A percentile compares a stretch with the other conserved stretches of the same genome.
Conservation (phyloP, 1,139 yeast species). For the Lodderomyces jiufengensis region DNA sequence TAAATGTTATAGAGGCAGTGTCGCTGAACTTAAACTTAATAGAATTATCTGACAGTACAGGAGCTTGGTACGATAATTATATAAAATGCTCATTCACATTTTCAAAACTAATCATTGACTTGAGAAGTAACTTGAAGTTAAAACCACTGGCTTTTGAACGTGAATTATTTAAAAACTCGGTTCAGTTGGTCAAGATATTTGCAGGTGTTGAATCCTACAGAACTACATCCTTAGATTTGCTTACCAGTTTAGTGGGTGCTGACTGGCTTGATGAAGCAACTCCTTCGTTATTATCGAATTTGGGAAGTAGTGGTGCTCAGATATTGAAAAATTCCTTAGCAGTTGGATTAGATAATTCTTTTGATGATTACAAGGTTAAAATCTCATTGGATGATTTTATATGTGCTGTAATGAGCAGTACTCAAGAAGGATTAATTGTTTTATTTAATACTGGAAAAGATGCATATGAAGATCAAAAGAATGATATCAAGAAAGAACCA, state of each 20-base stretch:
- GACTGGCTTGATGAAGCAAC: constrained; percentile 53
- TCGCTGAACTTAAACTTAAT: constrained; percentile 34
- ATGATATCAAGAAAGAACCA: not conserved
- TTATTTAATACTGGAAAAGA: constrained; percentile 72
- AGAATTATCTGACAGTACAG: constrained; percentile 41
- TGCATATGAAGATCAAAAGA: constrained; percentile 27
- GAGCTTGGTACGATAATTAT: constrained; percentile 44
- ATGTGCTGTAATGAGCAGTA: constrained; percentile 70
- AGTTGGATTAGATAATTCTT: constrained; percentile 55
- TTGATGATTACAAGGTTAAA: constrained; percentile 55
- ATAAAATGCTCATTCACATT: constrained; percentile 38
- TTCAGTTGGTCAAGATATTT: constrained; percentile 59
- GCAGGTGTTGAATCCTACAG: constrained; percentile 48
- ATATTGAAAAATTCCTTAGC: constrained; percentile 57
- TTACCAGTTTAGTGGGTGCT: constrained; percentile 61
- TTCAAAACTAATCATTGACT: constrained; percentile 45
- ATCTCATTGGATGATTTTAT: constrained; percentile 66
- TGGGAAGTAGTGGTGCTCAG: constrained; percentile 63
- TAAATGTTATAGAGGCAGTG: constrained; percentile 48
- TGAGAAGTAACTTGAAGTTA: constrained; percentile 49
- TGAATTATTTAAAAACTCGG: constrained; percentile 52
- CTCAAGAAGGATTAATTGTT: constrained; percentile 84
- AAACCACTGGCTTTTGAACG: constrained; percentile 66
- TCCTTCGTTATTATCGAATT: constrained; percentile 78
- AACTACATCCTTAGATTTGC: constrained; percentile 49